phyloP scores from a whole-genome alignment of 1,139 yeast genomes.

The Taiozyma sp. region DNA sequence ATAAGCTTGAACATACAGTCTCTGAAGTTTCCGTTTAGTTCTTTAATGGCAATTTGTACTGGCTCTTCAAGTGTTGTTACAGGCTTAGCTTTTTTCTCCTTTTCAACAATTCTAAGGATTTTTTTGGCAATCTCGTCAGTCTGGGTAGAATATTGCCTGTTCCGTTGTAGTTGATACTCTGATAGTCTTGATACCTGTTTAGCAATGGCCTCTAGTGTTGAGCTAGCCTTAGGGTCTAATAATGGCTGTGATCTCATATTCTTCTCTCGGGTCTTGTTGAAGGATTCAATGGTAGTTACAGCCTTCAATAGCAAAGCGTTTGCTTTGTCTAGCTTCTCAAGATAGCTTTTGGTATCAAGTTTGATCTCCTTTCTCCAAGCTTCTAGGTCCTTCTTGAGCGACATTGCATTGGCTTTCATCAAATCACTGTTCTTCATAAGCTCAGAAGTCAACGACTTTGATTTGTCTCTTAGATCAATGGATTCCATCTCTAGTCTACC shows the following conservation, averaged over 20 bases:
- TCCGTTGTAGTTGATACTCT: neutral
- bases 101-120: neutral
- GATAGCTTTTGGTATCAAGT: neutral
- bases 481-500: conserved; percentile 39
- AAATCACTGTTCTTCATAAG: conserved; percentile 19
- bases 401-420: conserved; percentile 6
- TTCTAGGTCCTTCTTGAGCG: conserved; percentile 1
- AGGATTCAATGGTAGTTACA: neutral
- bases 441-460: conserved; percentile 24
- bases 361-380: neutral
- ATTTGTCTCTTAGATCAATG: conserved; percentile 32
- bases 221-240: neutral
- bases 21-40: neutral
- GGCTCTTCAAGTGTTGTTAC: neutral
- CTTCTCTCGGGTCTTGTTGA: neutral
- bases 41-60: neutral
- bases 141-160: neutral
- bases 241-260: neutral
- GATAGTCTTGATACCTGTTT: neutral
- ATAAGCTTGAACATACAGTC: neutral
- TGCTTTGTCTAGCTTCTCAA: neutral
- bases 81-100: neutral
- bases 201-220: neutral
- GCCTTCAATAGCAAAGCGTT: neutral
- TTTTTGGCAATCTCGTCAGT: neutral